A percentile compares a stretch with the other conserved stretches of the same genome.
These are phyloP conservation scores for Leccinum pachyderme DNA, from an alignment of 1,284 basidiomycete genomes.

Conservation along the genomic window DNA sequence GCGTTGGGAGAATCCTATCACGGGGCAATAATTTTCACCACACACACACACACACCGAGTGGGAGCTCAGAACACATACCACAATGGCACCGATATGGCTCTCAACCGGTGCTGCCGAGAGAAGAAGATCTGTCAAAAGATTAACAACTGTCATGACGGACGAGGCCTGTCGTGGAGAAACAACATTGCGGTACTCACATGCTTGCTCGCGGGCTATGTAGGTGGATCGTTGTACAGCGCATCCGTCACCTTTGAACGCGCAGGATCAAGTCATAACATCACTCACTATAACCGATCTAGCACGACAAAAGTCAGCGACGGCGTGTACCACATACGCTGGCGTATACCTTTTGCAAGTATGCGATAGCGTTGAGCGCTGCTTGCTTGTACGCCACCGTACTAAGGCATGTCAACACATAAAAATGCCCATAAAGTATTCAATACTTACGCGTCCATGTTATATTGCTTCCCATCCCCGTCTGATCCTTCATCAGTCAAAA, in stretches of 20 bases:
- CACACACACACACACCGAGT: neutral
- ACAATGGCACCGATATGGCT: conserved; percentile 74
- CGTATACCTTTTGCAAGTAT: conserved; percentile 71
- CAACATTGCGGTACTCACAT: conserved; percentile 41
- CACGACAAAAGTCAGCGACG: neutral
- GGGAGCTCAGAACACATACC: conserved; percentile 37
- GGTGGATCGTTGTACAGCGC: neutral
- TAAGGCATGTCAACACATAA: conserved; percentile 20
- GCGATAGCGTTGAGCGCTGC: conserved; percentile 75
- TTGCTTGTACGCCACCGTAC: conserved; percentile 76
- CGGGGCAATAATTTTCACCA: neutral
- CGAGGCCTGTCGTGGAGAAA: neutral
- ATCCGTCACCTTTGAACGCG: conserved; percentile 1
- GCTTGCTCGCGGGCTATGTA: conserved; percentile 65
- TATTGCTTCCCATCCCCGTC: conserved; percentile 75
- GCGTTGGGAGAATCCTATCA: conserved; percentile 71
- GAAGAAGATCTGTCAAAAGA: conserved; percentile 52
- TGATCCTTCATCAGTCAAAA: conserved; percentile 24
- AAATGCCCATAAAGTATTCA: neutral
- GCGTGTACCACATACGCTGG: neutral
- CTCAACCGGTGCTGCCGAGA: conserved; percentile 76
- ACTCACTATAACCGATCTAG: conserved; percentile 66
- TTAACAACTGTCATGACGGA: neutral
- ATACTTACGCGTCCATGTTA: conserved; percentile 70
- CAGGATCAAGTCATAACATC: neutral